Evolutionary conservation across 768 basidiomycete species (phyloP).

Genomic region (Tremella mesenterica): DNA sequence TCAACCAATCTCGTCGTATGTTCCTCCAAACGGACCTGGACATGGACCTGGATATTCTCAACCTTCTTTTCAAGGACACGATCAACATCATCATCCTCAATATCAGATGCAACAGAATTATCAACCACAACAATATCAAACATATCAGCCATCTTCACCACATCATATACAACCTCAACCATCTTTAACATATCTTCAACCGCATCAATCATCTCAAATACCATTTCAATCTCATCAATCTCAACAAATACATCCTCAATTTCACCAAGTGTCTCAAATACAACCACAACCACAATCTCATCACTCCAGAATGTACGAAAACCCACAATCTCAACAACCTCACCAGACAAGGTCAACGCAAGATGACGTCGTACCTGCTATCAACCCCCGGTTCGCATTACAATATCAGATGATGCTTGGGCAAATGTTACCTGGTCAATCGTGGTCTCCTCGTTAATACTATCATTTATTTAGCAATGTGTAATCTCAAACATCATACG

Average conservation of each 20-base stretch:
- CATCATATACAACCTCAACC: neutral
- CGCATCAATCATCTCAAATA: constrained; percentile 2
- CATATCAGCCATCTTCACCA: constrained; percentile 2
- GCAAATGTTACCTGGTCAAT: neutral
- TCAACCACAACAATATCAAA: constrained; percentile 7
- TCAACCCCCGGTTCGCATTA: constrained; percentile 37
- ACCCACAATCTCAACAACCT: no score
- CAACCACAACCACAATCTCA: no score
- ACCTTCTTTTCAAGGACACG: constrained; percentile 7
- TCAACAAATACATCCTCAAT: no score
- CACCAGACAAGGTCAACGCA: neutral
- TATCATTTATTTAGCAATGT: no score
- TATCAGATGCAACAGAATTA: neutral
- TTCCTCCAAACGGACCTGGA: neutral
- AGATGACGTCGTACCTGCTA: constrained; percentile 18
- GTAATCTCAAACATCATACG: no score
- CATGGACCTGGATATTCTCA: neutral
- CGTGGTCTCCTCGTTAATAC: no score
- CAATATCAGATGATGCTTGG: constrained; percentile 30
- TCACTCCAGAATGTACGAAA: no score
- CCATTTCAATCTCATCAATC: no score
- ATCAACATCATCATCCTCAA: neutral
- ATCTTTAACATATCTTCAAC: constrained; percentile 1
- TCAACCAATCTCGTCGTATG: neutral
- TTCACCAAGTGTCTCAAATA: no score